phyloP scores from a whole-genome alignment of 2,329 filamentous ascomycete genomes.

The Penicillium polonicum region DNA sequence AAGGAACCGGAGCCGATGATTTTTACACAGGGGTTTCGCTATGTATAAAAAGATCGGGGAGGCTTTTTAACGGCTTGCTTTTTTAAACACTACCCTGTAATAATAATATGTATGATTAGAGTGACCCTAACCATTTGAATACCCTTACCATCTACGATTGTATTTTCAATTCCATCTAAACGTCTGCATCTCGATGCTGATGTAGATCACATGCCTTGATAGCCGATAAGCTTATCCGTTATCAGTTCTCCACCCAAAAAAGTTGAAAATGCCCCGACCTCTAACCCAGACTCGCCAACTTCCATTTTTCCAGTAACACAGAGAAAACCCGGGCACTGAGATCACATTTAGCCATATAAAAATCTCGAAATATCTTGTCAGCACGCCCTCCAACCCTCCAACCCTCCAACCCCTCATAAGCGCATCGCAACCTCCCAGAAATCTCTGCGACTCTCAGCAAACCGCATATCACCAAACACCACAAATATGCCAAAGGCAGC shows the following conservation, averaged over 20 bases:
- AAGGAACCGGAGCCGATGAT: constrained; percentile 29
- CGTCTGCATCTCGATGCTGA: neutral
- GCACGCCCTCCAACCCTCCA: neutral
- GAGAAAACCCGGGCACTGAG: neutral
- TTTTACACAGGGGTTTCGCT: neutral
- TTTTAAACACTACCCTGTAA: neutral
- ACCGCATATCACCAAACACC: neutral
- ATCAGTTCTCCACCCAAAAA: constrained; percentile 27
- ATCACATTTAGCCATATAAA: neutral
- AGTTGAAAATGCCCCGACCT: constrained; percentile 18
- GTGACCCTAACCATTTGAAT: neutral
- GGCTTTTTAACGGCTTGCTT: neutral
- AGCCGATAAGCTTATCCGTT: constrained; percentile 21
- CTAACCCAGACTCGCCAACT: constrained; percentile 10
- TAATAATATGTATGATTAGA: constrained; percentile 17
- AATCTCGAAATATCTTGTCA: neutral
- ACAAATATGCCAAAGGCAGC: neutral
- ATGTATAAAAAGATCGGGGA: neutral
- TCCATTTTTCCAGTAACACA: neutral
- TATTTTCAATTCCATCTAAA: neutral
- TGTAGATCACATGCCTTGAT: neutral
- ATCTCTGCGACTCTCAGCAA: constrained; percentile 1
- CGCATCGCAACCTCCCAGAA: neutral
- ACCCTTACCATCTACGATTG: neutral
- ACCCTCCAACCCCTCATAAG: too few species aligned